Percentiles rank a stretch among this genome's conserved stretches.
These are phyloP conservation scores for Beauveria sp. DNA, from an alignment of 2,329 filamentous ascomycete species.

Conservation along the genomic window DNA sequence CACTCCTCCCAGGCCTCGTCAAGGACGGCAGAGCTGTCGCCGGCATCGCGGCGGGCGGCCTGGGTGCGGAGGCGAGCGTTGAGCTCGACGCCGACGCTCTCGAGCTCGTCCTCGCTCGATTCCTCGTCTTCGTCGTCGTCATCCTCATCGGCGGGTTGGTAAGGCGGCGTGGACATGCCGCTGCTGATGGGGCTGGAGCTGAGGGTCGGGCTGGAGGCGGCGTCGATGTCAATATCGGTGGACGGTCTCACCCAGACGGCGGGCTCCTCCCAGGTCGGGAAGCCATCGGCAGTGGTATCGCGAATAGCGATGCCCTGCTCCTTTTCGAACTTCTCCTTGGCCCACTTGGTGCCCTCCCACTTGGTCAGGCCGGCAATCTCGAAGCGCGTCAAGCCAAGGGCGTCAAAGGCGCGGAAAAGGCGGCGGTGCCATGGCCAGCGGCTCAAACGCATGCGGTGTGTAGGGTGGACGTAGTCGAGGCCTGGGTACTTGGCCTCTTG, in stretches of 20 bases:
- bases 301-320: conserved; percentile 63
- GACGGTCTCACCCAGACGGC: conserved; percentile 23
- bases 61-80: conserved; percentile 60
- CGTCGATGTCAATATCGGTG: not conserved
- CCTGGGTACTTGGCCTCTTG: conserved; percentile 76
- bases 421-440: conserved; percentile 70
- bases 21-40: conserved; percentile 49
- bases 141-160: conserved; percentile 15
- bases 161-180: conserved; percentile 4
- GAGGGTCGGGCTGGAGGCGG: not conserved
- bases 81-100: conserved; percentile 53
- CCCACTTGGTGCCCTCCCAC: conserved; percentile 80
- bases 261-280: conserved; percentile 53
- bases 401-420: conserved; percentile 69
- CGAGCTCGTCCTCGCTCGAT: conserved; percentile 21
- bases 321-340: conserved; percentile 69
- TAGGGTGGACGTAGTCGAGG: conserved; percentile 66
- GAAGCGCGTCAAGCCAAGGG: conserved; percentile 55
- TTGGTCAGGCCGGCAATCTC: conserved; percentile 68
- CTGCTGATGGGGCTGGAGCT: conserved; percentile 6
- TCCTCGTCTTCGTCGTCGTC: conserved; percentile 26
- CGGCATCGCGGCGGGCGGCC: conserved; percentile 54
- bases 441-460: conserved; percentile 69
- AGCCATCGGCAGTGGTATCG: conserved; percentile 65
- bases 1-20: conserved; percentile 71